Conservation (phyloP, 257 asterid species). For the Agastache rugosa region DNA sequence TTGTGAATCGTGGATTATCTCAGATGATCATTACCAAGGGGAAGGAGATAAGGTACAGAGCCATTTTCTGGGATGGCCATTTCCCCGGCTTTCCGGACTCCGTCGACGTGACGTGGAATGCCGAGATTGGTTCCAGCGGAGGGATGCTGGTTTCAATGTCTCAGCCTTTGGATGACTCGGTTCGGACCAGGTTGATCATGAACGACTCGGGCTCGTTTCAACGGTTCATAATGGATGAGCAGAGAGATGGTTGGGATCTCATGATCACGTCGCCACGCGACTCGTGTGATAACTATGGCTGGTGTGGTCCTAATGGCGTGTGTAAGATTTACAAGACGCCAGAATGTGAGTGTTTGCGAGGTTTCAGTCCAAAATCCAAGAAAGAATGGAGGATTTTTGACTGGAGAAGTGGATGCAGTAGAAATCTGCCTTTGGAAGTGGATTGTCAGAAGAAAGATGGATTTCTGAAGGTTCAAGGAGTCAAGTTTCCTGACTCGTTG, state of each 20-base stretch:
- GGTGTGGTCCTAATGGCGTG: constrained; percentile 47
- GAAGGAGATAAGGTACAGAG: constrained; percentile 2
- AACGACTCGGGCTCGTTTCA: constrained; percentile 26
- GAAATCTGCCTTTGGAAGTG: background rate
- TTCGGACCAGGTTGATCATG: constrained; percentile 10
- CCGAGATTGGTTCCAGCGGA: background rate
- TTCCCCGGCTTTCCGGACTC: constrained; percentile 9
- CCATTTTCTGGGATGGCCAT: constrained; percentile 28
- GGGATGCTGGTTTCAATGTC: constrained; percentile 12
- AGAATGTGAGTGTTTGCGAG: constrained; percentile 44
- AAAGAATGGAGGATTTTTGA: constrained; percentile 39
- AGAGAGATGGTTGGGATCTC: constrained; percentile 13
- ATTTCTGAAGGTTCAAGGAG: constrained; percentile 16
- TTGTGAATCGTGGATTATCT: constrained; percentile 27
- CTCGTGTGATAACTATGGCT: constrained; percentile 45
- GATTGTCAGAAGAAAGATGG: constrained; percentile 32
- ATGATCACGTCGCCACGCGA: constrained; percentile 35
- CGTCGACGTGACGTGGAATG: background rate
- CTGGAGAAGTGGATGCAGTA: constrained; percentile 46
- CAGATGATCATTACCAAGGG: constrained; percentile 16
- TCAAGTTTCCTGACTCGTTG: constrained; percentile 24
- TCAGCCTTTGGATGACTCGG: constrained; percentile 2
- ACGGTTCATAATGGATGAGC: constrained; percentile 31
- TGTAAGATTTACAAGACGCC: constrained; percentile 39
- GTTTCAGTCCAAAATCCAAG: constrained; percentile 43